A percentile compares a stretch with the other conserved stretches of the same genome.
These are phyloP conservation scores for Cryptosporidium sp. DNA, from an alignment of 169 alveolate genomes.

Conservation along the genomic window DNA sequence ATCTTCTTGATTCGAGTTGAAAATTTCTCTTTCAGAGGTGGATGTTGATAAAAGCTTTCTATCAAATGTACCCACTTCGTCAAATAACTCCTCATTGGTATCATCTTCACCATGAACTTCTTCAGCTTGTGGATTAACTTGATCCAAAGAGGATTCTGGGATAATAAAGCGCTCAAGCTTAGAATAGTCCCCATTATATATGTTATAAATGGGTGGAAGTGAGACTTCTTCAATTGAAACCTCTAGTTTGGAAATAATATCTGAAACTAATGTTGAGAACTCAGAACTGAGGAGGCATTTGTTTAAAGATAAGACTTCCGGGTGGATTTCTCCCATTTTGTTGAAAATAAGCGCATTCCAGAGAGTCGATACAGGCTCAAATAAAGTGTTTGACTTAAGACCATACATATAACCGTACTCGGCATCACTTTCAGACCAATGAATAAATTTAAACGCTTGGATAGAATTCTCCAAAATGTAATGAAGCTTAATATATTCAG, in stretches of 20 bases:
- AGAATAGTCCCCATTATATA: slow-evolving; percentile 25
- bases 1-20: background rate
- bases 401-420: slow-evolving; percentile 67
- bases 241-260: slow-evolving; percentile 4
- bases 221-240: slow-evolving; percentile 9
- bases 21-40: background rate
- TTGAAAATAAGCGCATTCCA: slow-evolving; percentile 42
- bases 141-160: background rate
- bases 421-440: slow-evolving; percentile 44
- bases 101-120: background rate
- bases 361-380: slow-evolving; percentile 37
- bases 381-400: slow-evolving; percentile 30
- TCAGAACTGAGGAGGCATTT: slow-evolving; percentile 19
- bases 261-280: background rate
- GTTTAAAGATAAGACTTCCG: slow-evolving; percentile 16
- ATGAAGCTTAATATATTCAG: slow-evolving; percentile 26
- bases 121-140: background rate
- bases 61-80: background rate
- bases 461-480: slow-evolving; percentile 34
- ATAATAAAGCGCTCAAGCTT: background rate
- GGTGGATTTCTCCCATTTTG: slow-evolving; percentile 22
- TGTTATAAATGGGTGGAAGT: slow-evolving; percentile 23
- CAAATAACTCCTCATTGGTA: background rate
- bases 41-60: slow-evolving; percentile 4
- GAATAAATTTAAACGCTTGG: slow-evolving; percentile 36